A percentile compares a stretch with the other conserved stretches of the same genome.
Conservation (phyloP, 495 filamentous ascomycete genomes). For the Staphylotrichum tortipilum region DNA sequence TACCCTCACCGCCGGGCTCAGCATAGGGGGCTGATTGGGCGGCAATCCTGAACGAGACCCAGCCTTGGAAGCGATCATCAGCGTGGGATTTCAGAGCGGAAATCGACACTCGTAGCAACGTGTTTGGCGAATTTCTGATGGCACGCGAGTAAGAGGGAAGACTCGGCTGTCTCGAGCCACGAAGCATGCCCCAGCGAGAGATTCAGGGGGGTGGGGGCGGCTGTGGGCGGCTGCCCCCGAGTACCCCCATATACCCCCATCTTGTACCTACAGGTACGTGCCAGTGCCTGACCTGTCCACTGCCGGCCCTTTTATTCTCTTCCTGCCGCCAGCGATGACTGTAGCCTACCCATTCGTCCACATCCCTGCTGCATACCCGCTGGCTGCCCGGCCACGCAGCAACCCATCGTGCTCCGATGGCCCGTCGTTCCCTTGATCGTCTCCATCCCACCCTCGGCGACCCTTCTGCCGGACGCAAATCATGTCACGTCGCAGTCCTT, state of each 20-base stretch:
- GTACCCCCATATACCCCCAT: too few species aligned
- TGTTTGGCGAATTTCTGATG: background rate
- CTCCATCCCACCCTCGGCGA: conserved; percentile 6
- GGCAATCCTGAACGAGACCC: conserved; percentile 6
- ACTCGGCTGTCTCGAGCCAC: background rate
- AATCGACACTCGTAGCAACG: conserved; percentile 5
- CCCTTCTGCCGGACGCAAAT: conserved; percentile 10
- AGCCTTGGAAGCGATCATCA: background rate
- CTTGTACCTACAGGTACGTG: too few species aligned
- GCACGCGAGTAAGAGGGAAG: background rate
- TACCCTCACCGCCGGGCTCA: conserved; percentile 9
- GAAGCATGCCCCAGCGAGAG: background rate
- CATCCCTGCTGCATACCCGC: conserved; percentile 17
- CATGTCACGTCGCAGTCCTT: conserved; percentile 21
- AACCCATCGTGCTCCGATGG: conserved; percentile 13
- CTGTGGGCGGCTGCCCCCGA: too few species aligned
- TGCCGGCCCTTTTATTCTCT: background rate
- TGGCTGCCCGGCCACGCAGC: conserved; percentile 11
- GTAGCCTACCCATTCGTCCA: conserved; percentile 9
- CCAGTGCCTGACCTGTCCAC: too few species aligned
- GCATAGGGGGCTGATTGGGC: conserved; percentile 11
- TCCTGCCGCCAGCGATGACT: background rate
- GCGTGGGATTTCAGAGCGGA: background rate
- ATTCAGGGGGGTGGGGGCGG: background rate
- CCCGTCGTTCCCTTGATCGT: conserved; percentile 9